phyloP scores from a whole-genome alignment of 1,139 yeast genomes.

The Diutina catenulata region DNA sequence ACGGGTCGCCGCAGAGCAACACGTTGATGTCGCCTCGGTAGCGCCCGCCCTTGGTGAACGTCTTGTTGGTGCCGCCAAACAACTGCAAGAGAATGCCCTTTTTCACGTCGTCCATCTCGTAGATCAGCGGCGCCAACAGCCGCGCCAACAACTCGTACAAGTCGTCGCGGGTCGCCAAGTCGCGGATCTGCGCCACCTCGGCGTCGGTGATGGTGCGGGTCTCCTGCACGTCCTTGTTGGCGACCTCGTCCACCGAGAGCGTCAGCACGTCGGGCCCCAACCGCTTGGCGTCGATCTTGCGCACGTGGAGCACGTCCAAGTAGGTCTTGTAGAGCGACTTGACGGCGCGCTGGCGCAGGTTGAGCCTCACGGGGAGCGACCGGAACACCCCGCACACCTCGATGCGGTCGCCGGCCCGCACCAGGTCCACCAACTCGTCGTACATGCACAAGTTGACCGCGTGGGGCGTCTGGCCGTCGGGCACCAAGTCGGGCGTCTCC shows the following conservation, averaged over 20 bases:
- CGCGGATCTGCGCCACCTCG: conserved; percentile 54
- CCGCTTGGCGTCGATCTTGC: conserved; percentile 73
- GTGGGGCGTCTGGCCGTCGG: conserved; percentile 98
- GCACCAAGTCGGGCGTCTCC: conserved; percentile 96
- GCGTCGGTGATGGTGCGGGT: conserved; percentile 53
- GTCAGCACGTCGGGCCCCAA: conserved; percentile 75
- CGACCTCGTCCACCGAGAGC: conserved; percentile 20
- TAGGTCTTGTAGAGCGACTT: conserved; percentile 85
- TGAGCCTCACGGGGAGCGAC: conserved; percentile 82
- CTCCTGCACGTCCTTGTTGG: conserved; percentile 55
- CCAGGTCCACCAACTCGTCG: conserved; percentile 89
- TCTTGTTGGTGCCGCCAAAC: conserved; percentile 92
- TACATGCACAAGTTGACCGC: conserved; percentile 88
- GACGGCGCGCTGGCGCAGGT: conserved; percentile 73
- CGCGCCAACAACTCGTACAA: conserved; percentile 81
- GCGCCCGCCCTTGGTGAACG: conserved; percentile 80
- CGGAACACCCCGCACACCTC: conserved; percentile 94
- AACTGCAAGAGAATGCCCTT: conserved; percentile 87
- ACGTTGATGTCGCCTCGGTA: conserved; percentile 94
- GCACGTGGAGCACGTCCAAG: conserved; percentile 86
- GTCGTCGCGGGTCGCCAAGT: conserved; percentile 58
- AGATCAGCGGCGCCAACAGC: conserved; percentile 91
- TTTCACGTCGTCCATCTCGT: conserved; percentile 91
- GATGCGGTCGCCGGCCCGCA: conserved; percentile 94
- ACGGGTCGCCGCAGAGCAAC: conserved; percentile 93